A percentile compares a stretch with the other conserved stretches of the same genome.
These are phyloP conservation scores for Achaetomiella virescens DNA, from an alignment of 495 filamentous ascomycete species.

Conservation along the genomic window DNA sequence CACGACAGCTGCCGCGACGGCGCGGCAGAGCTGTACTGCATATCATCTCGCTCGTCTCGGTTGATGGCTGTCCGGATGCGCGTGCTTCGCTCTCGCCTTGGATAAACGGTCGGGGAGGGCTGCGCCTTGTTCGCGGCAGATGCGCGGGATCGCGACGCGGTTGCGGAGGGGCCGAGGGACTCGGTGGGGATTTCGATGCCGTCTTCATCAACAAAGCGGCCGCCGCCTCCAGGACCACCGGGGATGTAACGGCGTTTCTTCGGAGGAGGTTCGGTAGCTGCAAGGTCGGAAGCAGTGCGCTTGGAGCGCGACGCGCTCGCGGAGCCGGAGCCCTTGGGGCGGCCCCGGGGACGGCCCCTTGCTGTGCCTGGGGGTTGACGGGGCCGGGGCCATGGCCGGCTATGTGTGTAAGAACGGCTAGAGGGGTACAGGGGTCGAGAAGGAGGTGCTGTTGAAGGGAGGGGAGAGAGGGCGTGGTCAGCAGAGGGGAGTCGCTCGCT, in stretches of 20 bases:
- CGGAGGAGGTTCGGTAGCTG: constrained; percentile 47
- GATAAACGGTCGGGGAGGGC: constrained; percentile 38
- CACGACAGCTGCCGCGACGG: constrained; percentile 74
- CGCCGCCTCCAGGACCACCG: constrained; percentile 73
- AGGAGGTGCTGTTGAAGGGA: not conserved
- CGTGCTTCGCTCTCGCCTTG: constrained; percentile 48
- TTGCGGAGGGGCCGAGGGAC: constrained; percentile 20
- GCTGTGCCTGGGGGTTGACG: constrained; percentile 38
- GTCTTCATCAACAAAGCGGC: constrained; percentile 64
- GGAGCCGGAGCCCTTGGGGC: constrained; percentile 35
- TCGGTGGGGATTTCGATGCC: constrained; percentile 45
- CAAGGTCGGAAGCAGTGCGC: constrained; percentile 30
- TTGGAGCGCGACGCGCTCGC: constrained; percentile 38
- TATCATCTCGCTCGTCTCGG: constrained; percentile 41
- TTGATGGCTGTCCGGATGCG: constrained; percentile 46
- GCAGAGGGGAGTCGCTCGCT: constrained; percentile 12
- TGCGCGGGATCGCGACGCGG: constrained; percentile 30
- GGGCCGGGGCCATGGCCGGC: constrained; percentile 36
- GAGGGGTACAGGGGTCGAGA: not conserved
- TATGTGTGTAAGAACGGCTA: not conserved
- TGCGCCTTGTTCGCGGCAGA: constrained; percentile 29
- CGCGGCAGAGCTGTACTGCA: constrained; percentile 70
- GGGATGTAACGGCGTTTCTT: constrained; percentile 61
- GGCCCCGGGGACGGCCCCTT: constrained; percentile 37
- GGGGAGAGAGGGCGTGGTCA: constrained; percentile 7